These are phyloP conservation scores for Naganishia onofrii DNA, from an alignment of 768 basidiomycete genomes.

Conservation along the genomic window DNA sequence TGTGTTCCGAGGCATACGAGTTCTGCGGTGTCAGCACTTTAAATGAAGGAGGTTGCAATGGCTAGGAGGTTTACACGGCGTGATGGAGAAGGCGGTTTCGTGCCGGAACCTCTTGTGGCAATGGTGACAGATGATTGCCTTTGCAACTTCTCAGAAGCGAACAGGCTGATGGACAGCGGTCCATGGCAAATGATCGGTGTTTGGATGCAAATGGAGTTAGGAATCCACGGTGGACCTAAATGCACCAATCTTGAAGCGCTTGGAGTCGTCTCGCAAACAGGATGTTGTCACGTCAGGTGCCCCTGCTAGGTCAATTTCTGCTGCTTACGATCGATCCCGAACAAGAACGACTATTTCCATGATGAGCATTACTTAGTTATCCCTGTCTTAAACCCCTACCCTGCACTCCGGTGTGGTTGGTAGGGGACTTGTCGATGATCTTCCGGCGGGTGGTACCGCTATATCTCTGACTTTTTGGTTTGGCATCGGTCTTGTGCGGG, in stretches of 20 bases:
- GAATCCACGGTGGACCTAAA: too few relatives aligned
- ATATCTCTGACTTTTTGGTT: not conserved
- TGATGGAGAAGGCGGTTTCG: not conserved
- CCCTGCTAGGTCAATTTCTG: too few relatives aligned
- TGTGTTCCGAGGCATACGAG: constrained; percentile 6
- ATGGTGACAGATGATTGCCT: too few relatives aligned
- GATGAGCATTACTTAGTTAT: constrained; percentile 7
- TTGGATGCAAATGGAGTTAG: too few relatives aligned
- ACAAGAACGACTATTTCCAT: not conserved
- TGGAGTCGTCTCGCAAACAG: too few relatives aligned
- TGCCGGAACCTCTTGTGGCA: not conserved
- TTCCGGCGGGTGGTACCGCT: not conserved
- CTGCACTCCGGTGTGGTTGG: not conserved
- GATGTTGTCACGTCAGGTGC: too few relatives aligned
- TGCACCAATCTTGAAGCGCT: too few relatives aligned
- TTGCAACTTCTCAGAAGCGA: too few relatives aligned
- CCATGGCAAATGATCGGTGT: too few relatives aligned
- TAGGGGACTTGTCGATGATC: not conserved
- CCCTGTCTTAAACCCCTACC: constrained; percentile 6
- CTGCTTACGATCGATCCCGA: not conserved
- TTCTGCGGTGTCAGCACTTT: not conserved
- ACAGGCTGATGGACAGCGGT: too few relatives aligned
- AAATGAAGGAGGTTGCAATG: not conserved
- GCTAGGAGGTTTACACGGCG: not conserved
- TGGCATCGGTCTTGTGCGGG: not conserved